Evolutionary conservation across 2,329 filamentous ascomycete species (phyloP).

Genomic region (Ophiostoma australiae): DNA sequence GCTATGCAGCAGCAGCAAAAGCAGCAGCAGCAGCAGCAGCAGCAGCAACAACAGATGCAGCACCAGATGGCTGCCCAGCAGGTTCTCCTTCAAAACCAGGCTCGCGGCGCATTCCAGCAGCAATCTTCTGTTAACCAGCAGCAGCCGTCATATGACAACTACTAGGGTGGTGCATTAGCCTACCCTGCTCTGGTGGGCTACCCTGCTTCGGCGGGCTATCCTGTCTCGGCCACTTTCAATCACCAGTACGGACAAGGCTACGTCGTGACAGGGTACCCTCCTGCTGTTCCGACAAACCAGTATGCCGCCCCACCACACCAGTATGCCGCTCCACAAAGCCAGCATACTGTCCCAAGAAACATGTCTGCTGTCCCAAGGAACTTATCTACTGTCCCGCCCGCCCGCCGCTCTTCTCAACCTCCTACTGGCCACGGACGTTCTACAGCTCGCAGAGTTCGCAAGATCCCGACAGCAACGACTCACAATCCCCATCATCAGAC

Average conservation of each 20-base stretch:
- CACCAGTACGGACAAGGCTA: too few relatives aligned
- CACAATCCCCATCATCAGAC: neutral
- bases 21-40: constrained; percentile 53
- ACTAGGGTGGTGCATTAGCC: constrained; percentile 23
- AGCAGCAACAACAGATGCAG: constrained; percentile 38
- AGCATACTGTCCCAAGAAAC: too few relatives aligned
- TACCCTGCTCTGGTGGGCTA: neutral
- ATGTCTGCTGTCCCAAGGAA: too few relatives aligned
- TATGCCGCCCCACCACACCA: neutral
- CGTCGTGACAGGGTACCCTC: too few relatives aligned
- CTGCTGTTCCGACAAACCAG: neutral
- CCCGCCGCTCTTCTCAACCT: too few relatives aligned
- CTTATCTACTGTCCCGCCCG: too few relatives aligned
- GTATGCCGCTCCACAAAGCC: too few relatives aligned
- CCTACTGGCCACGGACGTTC: too few relatives aligned
- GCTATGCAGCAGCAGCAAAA: constrained; percentile 66
- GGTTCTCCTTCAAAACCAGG: constrained; percentile 29
- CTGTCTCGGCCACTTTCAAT: too few relatives aligned
- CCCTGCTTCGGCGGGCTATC: neutral
- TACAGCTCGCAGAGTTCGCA: neutral
- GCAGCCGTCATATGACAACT: constrained; percentile 31
- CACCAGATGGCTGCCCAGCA: constrained; percentile 23
- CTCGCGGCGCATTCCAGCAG: constrained; percentile 29
- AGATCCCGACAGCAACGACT: neutral
- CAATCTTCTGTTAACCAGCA: constrained; percentile 27